phyloP scores from a whole-genome alignment of 805 yeast species.

The Candida morakotiae region DNA sequence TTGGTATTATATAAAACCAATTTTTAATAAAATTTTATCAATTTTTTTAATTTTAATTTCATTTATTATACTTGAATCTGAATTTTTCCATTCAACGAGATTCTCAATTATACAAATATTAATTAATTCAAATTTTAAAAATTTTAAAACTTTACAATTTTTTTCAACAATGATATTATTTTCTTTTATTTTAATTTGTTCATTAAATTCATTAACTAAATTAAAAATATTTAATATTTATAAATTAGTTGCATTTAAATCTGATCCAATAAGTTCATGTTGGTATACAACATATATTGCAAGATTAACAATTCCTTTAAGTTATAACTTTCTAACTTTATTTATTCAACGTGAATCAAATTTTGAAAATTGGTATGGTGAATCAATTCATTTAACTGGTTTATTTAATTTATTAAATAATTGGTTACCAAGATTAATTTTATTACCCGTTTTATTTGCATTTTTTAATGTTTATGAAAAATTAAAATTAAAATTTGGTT shows the following conservation, averaged over 20 bases:
- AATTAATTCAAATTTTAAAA: constrained; percentile 3
- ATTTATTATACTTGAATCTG: constrained; percentile 63
- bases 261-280: constrained; percentile 71
- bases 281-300: constrained; percentile 80
- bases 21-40: constrained; percentile 40
- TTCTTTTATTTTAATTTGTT: constrained; percentile 64
- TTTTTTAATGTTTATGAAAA: constrained; percentile 64
- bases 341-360: constrained; percentile 47
- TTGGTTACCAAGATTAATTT: constrained; percentile 68
- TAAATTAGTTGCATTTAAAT: constrained; percentile 64
- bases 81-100: constrained; percentile 64
- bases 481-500: constrained; percentile 40
- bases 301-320: constrained; percentile 75
- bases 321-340: constrained; percentile 72
- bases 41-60: constrained; percentile 42
- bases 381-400: constrained; percentile 70
- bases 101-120: constrained; percentile 57
- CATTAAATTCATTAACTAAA: constrained; percentile 62
- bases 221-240: constrained; percentile 72
- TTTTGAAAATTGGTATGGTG: constrained; percentile 73
- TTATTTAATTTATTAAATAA: constrained; percentile 69
- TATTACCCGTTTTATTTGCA: constrained; percentile 67
- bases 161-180: constrained; percentile 40
- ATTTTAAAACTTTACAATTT: constrained; percentile 26
- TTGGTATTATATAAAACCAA: constrained; percentile 45